These are phyloP conservation scores for Allium fistulosum DNA, from an alignment of 106 monocot species.

Conservation along the genomic window DNA sequence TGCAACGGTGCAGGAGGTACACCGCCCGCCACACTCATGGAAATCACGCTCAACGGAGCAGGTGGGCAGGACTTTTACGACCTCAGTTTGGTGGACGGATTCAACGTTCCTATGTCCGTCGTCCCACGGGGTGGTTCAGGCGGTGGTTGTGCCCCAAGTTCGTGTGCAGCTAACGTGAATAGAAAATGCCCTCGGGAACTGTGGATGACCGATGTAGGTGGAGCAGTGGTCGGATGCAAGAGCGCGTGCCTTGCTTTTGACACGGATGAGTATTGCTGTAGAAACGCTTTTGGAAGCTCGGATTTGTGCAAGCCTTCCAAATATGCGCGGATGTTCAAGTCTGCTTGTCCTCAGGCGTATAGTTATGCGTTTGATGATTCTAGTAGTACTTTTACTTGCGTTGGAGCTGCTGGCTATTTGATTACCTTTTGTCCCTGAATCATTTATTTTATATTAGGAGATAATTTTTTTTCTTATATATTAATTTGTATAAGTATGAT, in stretches of 20 bases:
- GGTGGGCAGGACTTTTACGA: slow-evolving; percentile 6
- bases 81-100: slow-evolving; percentile 17
- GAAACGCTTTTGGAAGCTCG: background rate
- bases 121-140: background rate
- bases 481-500: too few species aligned
- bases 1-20: background rate
- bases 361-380: too few species aligned
- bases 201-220: background rate
- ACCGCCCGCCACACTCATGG: slow-evolving; percentile 8
- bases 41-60: slow-evolving; percentile 7
- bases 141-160: slow-evolving; percentile 6
- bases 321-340: too few species aligned
- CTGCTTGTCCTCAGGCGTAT: too few species aligned
- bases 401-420: too few species aligned
- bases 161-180: background rate
- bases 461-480: too few species aligned
- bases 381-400: too few species aligned
- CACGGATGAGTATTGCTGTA: slow-evolving; percentile 4
- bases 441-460: too few species aligned
- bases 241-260: slow-evolving; percentile 27
- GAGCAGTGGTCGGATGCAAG: background rate
- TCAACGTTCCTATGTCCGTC: slow-evolving; percentile 12
- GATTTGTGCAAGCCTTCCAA: background rate
- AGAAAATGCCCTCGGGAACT: background rate
- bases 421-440: too few species aligned